phyloP scores from a whole-genome alignment of 1,139 yeast genomes.

The Suhomyces chickasaworum region DNA sequence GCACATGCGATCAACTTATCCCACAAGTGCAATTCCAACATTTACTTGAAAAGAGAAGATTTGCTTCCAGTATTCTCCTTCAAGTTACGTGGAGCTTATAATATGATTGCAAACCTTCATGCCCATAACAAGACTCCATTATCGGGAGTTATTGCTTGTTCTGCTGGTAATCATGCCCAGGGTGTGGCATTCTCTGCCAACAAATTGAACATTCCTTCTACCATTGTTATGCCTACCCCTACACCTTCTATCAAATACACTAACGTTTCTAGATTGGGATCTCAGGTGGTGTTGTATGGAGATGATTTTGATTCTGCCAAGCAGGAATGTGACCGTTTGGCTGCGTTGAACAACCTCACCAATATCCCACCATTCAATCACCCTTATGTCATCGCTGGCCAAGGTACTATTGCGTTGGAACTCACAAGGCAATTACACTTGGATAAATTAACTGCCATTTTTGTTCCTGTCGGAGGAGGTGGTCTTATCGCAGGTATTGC shows the following conservation, averaged over 20 bases:
- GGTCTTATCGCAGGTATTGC: slow-evolving; percentile 93
- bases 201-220: slow-evolving; percentile 83
- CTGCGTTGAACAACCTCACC: slow-evolving; percentile 69
- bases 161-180: slow-evolving; percentile 99
- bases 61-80: slow-evolving; percentile 92
- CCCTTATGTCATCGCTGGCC: slow-evolving; percentile 99
- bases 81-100: slow-evolving; percentile 96
- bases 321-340: slow-evolving; percentile 76
- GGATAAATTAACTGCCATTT: slow-evolving; percentile 79
- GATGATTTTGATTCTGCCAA: slow-evolving; percentile 94
- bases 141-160: slow-evolving; percentile 94
- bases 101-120: slow-evolving; percentile 88
- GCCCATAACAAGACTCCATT: slow-evolving; percentile 56
- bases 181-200: slow-evolving; percentile 95
- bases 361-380: slow-evolving; percentile 97
- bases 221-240: slow-evolving; percentile 97
- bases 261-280: slow-evolving; percentile 88
- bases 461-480: slow-evolving; percentile 96
- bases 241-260: slow-evolving; percentile 93
- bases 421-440: slow-evolving; percentile 81
- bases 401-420: slow-evolving; percentile 96
- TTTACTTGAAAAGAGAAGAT: slow-evolving; percentile 87
- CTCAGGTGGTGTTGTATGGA: slow-evolving; percentile 90
- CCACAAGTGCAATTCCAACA: slow-evolving; percentile 69
- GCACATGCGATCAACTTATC: slow-evolving; percentile 76